Base-by-base conservation (phyloP, 176 grass and related monocot genomes). In the Oropetium thomaeum region DNA sequence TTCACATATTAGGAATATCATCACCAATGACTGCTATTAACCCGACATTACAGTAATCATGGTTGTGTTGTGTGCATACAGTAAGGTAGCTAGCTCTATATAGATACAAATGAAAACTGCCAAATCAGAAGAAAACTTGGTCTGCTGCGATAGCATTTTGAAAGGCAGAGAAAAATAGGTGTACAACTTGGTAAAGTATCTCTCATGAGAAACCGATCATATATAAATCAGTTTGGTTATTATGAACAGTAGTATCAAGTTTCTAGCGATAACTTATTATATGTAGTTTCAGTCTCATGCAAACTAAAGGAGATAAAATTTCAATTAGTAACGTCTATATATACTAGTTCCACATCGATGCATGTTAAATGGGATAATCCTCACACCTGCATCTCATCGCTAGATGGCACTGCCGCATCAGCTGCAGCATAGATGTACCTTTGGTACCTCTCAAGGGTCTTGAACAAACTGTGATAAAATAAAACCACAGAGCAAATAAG, bases 391-490 rank as follows among this genome's bases (percentile, higher is more conserved):
- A 81, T 86, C 55, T 84, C 79, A 84, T 89, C 82, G 0, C 45
- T 81, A 55, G 83, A 25, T 1, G 78, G 78, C 39, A 44, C 83
- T 13, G 15, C 63, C 33, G 84, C 74, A 84, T 85, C 77, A 69
- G 87, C 83, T 26, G 89, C 76, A 73, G 79, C 69, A 67, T 81
- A 90, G 67, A 71, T 90, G 76, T 70, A 62, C 68, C 82, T 88
- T 45, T 92, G 83, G 69, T 98, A 95, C 60, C 75, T 89, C 58
- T 95, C 96, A 49, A 98, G 62, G 61, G 84, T 92, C 71, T 89
- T 92, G 62, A 86, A 69, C 37, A 98, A 83, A 73, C 96, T 98
- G 83, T 53, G 31, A 44, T 31, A 48, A 59, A 48, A 64, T 23
- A 65, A 25, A 17, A 67, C 8, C 49, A 83, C 71, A 77, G 38